Percentiles rank a stretch among this genome's conserved stretches.
Conservation (phyloP, 192 early-diverging fungal species). For the Mortierella alpina region DNA sequence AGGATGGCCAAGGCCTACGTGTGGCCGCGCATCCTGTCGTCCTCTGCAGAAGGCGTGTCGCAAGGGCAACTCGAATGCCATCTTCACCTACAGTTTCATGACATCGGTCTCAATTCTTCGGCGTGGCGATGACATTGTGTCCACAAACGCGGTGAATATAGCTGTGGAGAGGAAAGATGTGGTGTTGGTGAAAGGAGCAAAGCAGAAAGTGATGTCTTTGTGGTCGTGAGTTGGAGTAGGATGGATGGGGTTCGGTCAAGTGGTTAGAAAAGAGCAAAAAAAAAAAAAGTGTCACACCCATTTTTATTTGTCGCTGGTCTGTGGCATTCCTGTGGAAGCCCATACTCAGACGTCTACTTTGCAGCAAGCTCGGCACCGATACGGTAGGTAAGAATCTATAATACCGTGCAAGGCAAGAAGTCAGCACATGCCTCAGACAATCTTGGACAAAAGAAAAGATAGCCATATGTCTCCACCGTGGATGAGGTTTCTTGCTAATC, state of each 20-base stretch:
- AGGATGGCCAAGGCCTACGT: background rate
- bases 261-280: background rate
- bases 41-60: background rate
- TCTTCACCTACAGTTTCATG: constrained; percentile 88
- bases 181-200: background rate
- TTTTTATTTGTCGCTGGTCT: background rate
- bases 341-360: constrained; percentile 17
- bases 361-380: constrained; percentile 51
- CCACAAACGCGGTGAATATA: background rate
- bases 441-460: background rate
- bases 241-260: background rate
- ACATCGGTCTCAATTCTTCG: constrained; percentile 98
- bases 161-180: background rate
- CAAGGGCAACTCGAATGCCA: background rate
- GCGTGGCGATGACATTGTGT: constrained; percentile 85
- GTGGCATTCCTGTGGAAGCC: background rate
- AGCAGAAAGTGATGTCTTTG: background rate
- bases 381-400: constrained; percentile 48
- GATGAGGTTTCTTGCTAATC: background rate
- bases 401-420: background rate
- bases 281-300: background rate
- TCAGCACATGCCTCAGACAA: background rate
- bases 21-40: background rate
- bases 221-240: background rate
- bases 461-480: background rate